A percentile compares a stretch with the other conserved stretches of the same genome.
Evolutionary conservation across 345 rosid species (phyloP).

Genomic region (Isatis tinctoria): DNA sequence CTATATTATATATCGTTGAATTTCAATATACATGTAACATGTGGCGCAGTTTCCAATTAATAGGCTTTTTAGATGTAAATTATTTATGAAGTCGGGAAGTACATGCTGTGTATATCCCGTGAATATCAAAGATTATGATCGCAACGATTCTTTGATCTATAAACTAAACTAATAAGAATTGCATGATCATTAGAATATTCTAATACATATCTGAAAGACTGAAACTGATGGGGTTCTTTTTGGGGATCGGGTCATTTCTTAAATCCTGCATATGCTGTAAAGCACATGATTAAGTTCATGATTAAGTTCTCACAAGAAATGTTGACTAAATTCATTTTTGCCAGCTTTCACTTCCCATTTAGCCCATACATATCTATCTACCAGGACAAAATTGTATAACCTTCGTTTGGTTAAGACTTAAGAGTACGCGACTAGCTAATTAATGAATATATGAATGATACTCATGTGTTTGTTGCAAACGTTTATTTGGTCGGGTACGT

Average conservation of each 20-base stretch:
- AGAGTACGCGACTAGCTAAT: not conserved
- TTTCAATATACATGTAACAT: not conserved
- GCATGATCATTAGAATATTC: not conserved
- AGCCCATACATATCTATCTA: slow-evolving; percentile 10
- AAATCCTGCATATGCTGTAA: slow-evolving; percentile 16
- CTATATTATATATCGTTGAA: not conserved
- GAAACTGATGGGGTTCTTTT: not conserved
- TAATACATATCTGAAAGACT: not conserved
- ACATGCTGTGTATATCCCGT: slow-evolving; percentile 14
- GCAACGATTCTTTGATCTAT: not conserved
- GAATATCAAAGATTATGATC: slow-evolving; percentile 12
- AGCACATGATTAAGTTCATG: slow-evolving; percentile 8
- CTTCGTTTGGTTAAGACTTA: not conserved
- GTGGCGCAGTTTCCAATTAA: not conserved
- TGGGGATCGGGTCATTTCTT: not conserved
- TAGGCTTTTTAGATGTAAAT: not conserved
- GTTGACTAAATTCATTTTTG: slow-evolving; percentile 4
- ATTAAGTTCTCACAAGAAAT: not conserved
- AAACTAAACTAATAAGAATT: not conserved
- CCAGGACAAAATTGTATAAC: slow-evolving; percentile 2
- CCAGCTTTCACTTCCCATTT: slow-evolving; percentile 15
- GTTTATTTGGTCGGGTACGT: slow-evolving; percentile 15
- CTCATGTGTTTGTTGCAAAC: slow-evolving; percentile 20
- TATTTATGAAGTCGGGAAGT: not conserved
- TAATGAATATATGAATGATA: not conserved